Base-by-base conservation (phyloP, 495 filamentous ascomycete species). In the Aspergillus heteromorphus region DNA sequence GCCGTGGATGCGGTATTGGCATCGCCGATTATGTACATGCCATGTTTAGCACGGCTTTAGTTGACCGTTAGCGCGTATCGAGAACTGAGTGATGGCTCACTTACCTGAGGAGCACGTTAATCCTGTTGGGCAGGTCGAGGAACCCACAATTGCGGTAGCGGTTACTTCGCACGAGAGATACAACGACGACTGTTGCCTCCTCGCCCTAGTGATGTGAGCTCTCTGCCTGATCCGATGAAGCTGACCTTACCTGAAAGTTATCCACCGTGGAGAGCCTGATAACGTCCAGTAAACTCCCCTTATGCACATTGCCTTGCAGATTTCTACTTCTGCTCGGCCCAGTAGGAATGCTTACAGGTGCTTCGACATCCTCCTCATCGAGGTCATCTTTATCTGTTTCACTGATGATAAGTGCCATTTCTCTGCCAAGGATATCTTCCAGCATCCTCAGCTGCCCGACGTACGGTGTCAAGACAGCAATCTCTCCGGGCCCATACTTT, bases 1-100 rank as follows among this genome's bases (percentile, higher is more conserved):
- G 88, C 76, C 45, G 67, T 60, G 0, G 49, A 54, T 45, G 77
- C 80, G 0, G 86, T 82, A 19, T 71, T 56, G 6, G 78, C 55
- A 69, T 91, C 87, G 13, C 88, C 87, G 48, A 92, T 80, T 21
- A 92, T 78, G 61, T 89, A 92, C 82, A 92, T 88, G 11, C 88
- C 87, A 63, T 92, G 79, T 56, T 83, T 76, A 2, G 88, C 89
- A 14, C 89, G 83, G 53, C 67, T 61, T 7, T 17, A 16, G 0
- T 2, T 6, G 16, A 21, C 0, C 17, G 1, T 25, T 38, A 40
- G 17, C 6, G 7, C 13, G 8, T 16, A 20, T 50, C 5, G 10
- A 21, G 14, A 2, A 14, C 34, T 36, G n/a, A 5, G 13, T 14
- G 5, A 0, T n/a, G n/a, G 21, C 6, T 16, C 21, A 13, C 48